These are phyloP conservation scores for Eutrema yunnanense DNA, from an alignment of 345 rosid species.

Conservation along the genomic window DNA sequence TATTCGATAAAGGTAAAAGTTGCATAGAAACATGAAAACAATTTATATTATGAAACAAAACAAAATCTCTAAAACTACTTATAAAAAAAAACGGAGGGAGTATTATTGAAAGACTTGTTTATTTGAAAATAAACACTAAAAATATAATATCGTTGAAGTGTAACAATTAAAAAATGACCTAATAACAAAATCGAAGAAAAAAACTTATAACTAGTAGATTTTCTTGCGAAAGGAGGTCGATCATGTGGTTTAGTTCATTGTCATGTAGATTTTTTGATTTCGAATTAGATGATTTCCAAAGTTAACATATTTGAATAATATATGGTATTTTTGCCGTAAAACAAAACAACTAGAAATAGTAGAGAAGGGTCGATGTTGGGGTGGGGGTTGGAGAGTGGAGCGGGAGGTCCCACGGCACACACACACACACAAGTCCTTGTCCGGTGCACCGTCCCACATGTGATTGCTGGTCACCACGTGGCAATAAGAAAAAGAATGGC, in stretches of 20 bases:
- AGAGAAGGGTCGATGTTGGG: not conserved
- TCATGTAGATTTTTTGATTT: no score
- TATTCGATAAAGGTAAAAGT: no score
- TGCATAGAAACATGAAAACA: no score
- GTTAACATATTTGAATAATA: no score
- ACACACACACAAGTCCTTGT: slow-evolving; percentile 30
- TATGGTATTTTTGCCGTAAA: no score
- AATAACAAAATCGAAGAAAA: not conserved
- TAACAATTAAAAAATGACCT: not conserved
- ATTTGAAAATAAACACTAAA: not conserved
- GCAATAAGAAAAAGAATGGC: slow-evolving; percentile 1
- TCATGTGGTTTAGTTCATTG: no score
- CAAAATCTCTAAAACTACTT: no score
- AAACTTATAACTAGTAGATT: no score
- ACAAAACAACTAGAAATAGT: not conserved
- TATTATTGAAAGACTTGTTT: not conserved
- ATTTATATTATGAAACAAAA: no score
- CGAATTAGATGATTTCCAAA: no score
- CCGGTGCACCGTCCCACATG: slow-evolving; percentile 54
- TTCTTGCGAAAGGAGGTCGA: no score
- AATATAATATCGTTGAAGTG: not conserved
- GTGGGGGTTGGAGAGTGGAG: not conserved
- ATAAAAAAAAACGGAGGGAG: no score
- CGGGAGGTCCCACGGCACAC: slow-evolving; percentile 12
- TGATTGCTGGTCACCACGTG: slow-evolving; percentile 31